Base-by-base conservation (phyloP, 345 rosid species). In the Acer saccharum region DNA sequence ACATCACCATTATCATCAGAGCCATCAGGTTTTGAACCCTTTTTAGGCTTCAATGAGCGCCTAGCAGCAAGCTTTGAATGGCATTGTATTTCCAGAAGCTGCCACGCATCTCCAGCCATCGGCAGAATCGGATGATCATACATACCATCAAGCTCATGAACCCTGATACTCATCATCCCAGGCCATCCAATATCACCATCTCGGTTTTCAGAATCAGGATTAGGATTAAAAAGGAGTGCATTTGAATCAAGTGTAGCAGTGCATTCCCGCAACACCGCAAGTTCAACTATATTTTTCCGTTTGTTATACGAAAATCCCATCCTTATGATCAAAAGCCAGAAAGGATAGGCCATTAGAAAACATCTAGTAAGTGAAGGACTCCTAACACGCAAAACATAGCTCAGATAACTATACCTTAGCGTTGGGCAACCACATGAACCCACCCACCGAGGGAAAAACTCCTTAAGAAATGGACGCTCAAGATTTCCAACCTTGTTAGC, bases 231-330 rank as follows among this genome's bases (percentile, higher is more conserved):
- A 80, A 87, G 78, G 39, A 90, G 84, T 76, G 83, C 69, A 46
- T 77, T 91, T 76, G 89, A 88, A 84, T 90, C 98, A 13, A 87
- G 89, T 23, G 84, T 78, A 43, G 95, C 91, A 18, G 99, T 96
- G 85, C 93, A 92, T 68, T 88, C 96, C 64, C 98, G 89, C 67
- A 93, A 79, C 73, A 91, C 97, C n/a, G 98, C 99, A 89, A 96
- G 82, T 83, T 96, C 99, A 62, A 93, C 87, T 73, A 89, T 88
- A 82, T 96, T 96, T 83, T 96, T 96, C 85, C 94, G 81, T 83
- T 94, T 96, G 90, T 92, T 96, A 80, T 93, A 96, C 66, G 99
- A 93, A 83, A 96, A 91, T 6, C 99, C 99, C 92, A 96, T 92
- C 91, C 99, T 96, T 78, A 50, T 67, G 80, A 82, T 66, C 61